Conservation (phyloP, 768 basidiomycete genomes). For the Suillus spraguei region DNA sequence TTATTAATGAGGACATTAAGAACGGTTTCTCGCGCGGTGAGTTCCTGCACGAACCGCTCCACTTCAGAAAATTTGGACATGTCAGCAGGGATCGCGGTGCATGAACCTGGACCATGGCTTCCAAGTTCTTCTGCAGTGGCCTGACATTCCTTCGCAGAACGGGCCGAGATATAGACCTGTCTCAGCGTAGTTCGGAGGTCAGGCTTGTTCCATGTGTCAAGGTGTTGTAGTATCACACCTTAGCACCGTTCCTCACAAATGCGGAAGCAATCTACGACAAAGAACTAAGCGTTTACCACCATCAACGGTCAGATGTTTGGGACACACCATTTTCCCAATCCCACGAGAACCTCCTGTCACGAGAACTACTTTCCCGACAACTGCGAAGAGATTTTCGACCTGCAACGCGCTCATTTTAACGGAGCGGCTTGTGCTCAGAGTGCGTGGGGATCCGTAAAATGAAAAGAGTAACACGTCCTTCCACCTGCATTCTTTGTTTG, state of each 20-base stretch:
- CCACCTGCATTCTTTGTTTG: constrained; percentile 4
- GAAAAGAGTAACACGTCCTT: constrained; percentile 5
- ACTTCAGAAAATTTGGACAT: constrained; percentile 56
- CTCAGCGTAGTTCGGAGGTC: constrained; percentile 7
- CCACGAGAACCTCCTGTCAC: constrained; percentile 70
- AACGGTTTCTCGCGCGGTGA: constrained; percentile 51
- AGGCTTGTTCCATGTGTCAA: constrained; percentile 19
- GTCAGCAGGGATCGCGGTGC: constrained; percentile 56
- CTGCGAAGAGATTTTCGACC: constrained; percentile 45
- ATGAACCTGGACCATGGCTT: constrained; percentile 53
- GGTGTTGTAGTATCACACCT: constrained; percentile 33
- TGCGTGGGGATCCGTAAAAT: neutral
- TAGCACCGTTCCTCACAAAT: constrained; percentile 63
- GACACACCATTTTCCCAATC: constrained; percentile 62
- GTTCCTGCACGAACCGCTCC: constrained; percentile 50
- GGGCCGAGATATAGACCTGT: constrained; percentile 65
- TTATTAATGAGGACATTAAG: constrained; percentile 68
- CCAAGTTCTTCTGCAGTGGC: constrained; percentile 54
- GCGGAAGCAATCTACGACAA: constrained; percentile 58
- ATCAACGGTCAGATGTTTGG: neutral
- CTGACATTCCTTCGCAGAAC: constrained; percentile 53
- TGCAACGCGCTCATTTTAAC: constrained; percentile 40
- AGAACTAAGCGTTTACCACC: constrained; percentile 14
- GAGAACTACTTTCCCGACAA: constrained; percentile 56
- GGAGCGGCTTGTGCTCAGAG: neutral